Evolutionary conservation across 1,284 basidiomycete species (phyloP).

Genomic region (Farysia itapuensis): DNA sequence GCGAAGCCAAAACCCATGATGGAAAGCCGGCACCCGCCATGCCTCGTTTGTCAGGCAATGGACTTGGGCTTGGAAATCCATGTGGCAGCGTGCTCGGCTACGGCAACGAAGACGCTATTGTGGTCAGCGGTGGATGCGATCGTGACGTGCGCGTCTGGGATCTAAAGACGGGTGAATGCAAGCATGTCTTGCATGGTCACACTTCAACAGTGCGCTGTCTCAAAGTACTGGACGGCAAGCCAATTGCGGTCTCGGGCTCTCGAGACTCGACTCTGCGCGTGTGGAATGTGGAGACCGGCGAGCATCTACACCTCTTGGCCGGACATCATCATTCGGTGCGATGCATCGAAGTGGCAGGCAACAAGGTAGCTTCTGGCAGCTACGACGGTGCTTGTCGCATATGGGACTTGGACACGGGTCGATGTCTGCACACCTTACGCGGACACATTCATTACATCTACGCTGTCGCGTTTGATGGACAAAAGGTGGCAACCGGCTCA

Average conservation of each 20-base stretch:
- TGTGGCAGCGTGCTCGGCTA: conserved; percentile 66
- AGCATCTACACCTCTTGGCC: conserved; percentile 69
- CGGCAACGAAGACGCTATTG: conserved; percentile 70
- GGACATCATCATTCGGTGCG: conserved; percentile 84
- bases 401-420: conserved; percentile 60
- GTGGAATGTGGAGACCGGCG: conserved; percentile 86
- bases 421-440: conserved; percentile 79
- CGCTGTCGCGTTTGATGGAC: conserved; percentile 87
- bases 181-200: conserved; percentile 80
- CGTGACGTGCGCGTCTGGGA: conserved; percentile 90
- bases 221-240: conserved; percentile 80
- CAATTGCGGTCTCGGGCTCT: conserved; percentile 85
- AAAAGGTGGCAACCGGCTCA: conserved; percentile 80
- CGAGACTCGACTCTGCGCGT: conserved; percentile 76
- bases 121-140: conserved; percentile 91
- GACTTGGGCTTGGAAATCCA: conserved; percentile 38
- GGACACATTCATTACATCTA: conserved; percentile 94
- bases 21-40: not conserved
- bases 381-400: conserved; percentile 73
- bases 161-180: conserved; percentile 76
- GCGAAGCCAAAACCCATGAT: not conserved
- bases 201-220: conserved; percentile 89
- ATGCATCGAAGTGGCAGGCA: conserved; percentile 83
- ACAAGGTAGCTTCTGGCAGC: conserved; percentile 79
- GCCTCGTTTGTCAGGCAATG: conserved; percentile 16